A percentile compares a stretch with the other conserved stretches of the same genome.
Conservation (phyloP, 805 yeast species). For the Metschnikowia continentalis region DNA sequence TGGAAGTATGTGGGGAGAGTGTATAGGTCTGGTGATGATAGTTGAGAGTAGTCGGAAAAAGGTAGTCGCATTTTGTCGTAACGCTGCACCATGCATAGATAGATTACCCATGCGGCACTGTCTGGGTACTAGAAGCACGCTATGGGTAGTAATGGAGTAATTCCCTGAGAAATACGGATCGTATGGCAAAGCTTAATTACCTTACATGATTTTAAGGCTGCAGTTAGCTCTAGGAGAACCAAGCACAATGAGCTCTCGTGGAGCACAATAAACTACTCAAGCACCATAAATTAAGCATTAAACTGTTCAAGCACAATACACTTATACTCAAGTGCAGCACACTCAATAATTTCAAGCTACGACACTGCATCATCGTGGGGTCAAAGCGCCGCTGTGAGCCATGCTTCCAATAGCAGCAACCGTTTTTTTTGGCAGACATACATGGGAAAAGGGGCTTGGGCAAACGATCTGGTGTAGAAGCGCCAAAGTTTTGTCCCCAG, state of each 20-base stretch:
- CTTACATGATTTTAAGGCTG: background rate
- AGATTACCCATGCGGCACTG: conserved; percentile 2
- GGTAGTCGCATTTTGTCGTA: conserved; percentile 1
- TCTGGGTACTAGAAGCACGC: background rate
- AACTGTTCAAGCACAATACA: too few relatives aligned
- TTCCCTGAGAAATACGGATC: too few relatives aligned
- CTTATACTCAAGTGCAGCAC: too few relatives aligned
- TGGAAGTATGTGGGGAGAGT: background rate
- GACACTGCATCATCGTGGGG: too few relatives aligned
- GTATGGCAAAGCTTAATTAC: too few relatives aligned
- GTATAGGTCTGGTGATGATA: background rate
- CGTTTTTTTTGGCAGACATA: background rate
- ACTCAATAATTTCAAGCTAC: too few relatives aligned
- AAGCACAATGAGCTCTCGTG: too few relatives aligned
- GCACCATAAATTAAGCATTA: too few relatives aligned
- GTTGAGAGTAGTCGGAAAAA: background rate
- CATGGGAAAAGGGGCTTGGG: background rate
- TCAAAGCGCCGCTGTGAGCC: background rate
- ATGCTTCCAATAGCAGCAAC: background rate
- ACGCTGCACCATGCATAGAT: conserved; percentile 3
- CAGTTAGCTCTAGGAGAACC: too few relatives aligned
- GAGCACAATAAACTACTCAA: too few relatives aligned
- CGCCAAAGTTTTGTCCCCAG: background rate
- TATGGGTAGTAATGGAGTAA: background rate
- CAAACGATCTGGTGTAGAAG: background rate